phyloP scores from a whole-genome alignment of 2,329 filamentous ascomycete genomes.

The Penicillium glabrum region DNA sequence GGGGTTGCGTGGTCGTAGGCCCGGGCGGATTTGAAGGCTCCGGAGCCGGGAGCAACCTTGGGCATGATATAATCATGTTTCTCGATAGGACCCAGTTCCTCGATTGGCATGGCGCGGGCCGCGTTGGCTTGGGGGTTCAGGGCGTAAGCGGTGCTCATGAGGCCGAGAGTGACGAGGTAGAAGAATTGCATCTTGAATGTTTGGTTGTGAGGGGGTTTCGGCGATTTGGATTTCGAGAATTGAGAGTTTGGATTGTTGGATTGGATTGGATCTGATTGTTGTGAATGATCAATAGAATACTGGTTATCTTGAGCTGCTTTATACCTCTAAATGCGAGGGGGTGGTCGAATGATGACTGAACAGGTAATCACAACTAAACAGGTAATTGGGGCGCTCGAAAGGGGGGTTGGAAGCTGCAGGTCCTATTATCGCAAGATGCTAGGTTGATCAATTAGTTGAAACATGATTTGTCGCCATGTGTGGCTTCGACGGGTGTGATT shows the following conservation, averaged over 20 bases:
- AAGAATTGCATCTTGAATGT: constrained; percentile 2
- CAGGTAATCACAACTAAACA: not conserved
- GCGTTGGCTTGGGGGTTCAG: not conserved
- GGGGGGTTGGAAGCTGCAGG: not conserved
- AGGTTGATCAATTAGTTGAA: not conserved
- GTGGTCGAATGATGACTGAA: not conserved
- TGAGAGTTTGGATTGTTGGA: not conserved
- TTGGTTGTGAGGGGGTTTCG: not conserved
- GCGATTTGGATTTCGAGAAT: not conserved
- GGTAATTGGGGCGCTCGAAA: not conserved
- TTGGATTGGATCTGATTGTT: not conserved
- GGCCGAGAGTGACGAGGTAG: not conserved
- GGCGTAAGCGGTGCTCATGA: constrained; percentile 1
- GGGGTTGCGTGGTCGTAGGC: not conserved
- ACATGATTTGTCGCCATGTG: not conserved
- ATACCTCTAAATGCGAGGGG: not conserved
- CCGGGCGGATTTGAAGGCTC: not conserved
- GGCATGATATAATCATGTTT: too few species aligned
- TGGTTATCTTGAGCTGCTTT: not conserved
- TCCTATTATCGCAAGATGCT: not conserved
- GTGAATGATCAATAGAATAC: not conserved
- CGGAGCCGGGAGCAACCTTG: not conserved
- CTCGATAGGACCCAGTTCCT: not conserved
- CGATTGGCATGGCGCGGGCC: not conserved
- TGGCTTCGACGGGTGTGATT: not conserved